phyloP scores from a whole-genome alignment of 768 basidiomycete species.

The Chiua virens region DNA sequence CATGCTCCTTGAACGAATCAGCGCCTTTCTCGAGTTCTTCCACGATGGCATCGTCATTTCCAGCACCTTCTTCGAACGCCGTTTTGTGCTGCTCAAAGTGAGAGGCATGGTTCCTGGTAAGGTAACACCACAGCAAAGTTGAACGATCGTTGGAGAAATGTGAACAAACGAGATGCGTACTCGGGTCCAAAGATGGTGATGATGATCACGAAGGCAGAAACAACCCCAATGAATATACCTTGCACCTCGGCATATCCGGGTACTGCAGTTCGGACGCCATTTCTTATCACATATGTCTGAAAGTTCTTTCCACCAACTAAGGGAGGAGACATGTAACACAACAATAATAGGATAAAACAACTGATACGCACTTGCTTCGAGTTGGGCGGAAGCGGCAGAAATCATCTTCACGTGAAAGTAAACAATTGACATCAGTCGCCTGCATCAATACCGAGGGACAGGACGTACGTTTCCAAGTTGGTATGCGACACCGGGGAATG shows the following conservation, averaged over 20 bases:
- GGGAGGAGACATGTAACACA: not conserved
- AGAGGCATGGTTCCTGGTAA: slow-evolving; percentile 63
- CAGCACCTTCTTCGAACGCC: slow-evolving; percentile 76
- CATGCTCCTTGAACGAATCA: slow-evolving; percentile 8
- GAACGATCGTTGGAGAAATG: not conserved
- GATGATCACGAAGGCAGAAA: slow-evolving; percentile 74
- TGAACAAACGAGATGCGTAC: slow-evolving; percentile 40
- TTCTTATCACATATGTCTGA: slow-evolving; percentile 43
- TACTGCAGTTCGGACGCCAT: slow-evolving; percentile 43
- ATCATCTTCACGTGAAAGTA: slow-evolving; percentile 45
- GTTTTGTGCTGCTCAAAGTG: slow-evolving; percentile 84
- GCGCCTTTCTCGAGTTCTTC: slow-evolving; percentile 18
- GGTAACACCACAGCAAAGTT: not conserved
- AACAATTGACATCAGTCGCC: not conserved
- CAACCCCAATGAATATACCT: slow-evolving; percentile 84
- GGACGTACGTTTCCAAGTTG: slow-evolving; percentile 66
- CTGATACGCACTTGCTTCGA: slow-evolving; percentile 61
- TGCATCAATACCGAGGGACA: not conserved
- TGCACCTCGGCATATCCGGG: slow-evolving; percentile 77
- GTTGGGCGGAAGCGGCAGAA: slow-evolving; percentile 73
- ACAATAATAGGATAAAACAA: not conserved
- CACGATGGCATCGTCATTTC: slow-evolving; percentile 45
- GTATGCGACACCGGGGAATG: slow-evolving; percentile 85
- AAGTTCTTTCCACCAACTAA: slow-evolving; percentile 63
- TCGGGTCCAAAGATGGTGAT: slow-evolving; percentile 79